Percentiles rank a stretch among this genome's conserved stretches.
These are phyloP conservation scores for Paraphoma sp. DNA, from an alignment of 2,329 filamentous ascomycete genomes.

Conservation along the genomic window DNA sequence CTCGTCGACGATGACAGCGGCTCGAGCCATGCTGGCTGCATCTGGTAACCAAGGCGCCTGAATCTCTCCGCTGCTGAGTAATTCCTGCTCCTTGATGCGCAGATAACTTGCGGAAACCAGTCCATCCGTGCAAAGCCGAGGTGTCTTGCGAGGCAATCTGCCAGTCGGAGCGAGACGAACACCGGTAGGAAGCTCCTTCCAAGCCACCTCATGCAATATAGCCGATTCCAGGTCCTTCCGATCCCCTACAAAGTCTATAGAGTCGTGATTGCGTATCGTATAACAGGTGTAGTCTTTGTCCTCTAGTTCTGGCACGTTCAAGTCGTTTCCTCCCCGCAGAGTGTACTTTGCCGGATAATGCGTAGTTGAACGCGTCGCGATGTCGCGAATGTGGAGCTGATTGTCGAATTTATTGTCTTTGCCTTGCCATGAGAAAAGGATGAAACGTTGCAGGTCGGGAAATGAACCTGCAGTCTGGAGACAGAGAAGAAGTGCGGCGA, in stretches of 20 bases:
- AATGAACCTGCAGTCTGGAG: slow-evolving; percentile 1
- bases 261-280: neutral
- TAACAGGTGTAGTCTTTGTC: neutral
- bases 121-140: neutral
- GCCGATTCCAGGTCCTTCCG: neutral
- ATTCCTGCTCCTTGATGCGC: neutral
- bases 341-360: neutral
- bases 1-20: neutral
- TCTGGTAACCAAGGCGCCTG: neutral
- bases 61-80: neutral
- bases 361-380: slow-evolving; percentile 2
- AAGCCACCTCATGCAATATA: neutral
- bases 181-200: neutral
- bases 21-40: neutral
- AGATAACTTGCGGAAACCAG: neutral
- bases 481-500: neutral
- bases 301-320: neutral
- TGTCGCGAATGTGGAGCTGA: slow-evolving; percentile 1
- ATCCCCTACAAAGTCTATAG: neutral
- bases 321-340: neutral
- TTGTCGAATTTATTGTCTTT: neutral
- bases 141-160: neutral
- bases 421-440: neutral
- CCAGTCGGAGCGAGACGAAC: neutral
- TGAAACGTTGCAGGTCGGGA: slow-evolving; percentile 3